Evolutionary conservation across 2,329 filamentous ascomycete species (phyloP), one percentile per base, ranked within the genome.

Genomic region (Xylaria sp.): DNA sequence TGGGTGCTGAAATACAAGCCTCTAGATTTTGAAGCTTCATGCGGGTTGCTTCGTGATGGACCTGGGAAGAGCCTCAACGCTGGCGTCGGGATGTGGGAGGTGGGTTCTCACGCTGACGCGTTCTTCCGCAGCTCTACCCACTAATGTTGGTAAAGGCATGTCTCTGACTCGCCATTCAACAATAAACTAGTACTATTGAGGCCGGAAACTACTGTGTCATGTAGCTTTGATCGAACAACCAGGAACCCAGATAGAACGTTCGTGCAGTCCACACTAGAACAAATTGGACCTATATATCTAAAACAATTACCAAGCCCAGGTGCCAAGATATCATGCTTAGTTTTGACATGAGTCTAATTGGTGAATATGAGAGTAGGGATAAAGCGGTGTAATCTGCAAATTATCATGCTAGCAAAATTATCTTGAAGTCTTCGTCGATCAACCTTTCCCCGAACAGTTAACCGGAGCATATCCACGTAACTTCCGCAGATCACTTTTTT

Each of bases 21-120:
- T 44, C 36, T 26, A 59, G 5, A 38, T 58, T 53, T 58, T n/a
- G 49, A 58, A 23, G 33, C n/a, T 20, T 9, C 42, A 31, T 31
- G 26, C n/a, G 33, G 15, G 31, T 51, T 58, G 11, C 51, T 59
- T 58, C 11, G 56, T 20, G 31, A 53, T 15, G 23, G 36, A 40
- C 20, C 28, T 13, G 23, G 49, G 44, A 54, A 54, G 66, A 65
- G 58, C 49, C 58, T 57, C 58, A 65, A 54, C 28, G 62, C 51
- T 53, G 49, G 49, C 11, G 44, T 59, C 66, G 66, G 62, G 62
- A 68, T 68, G 60, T 68, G 62, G 54, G 66, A 62, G 62, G 59
- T 49, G 62, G 61, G 42, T 57, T 57, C 53, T 59, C 42, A 26
- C 42, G 62, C 57, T 65, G 62, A 68, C 57, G 66, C 66, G 62